Conservation (phyloP, 257 asterid genomes). For the Ligustrum vulgare region DNA sequence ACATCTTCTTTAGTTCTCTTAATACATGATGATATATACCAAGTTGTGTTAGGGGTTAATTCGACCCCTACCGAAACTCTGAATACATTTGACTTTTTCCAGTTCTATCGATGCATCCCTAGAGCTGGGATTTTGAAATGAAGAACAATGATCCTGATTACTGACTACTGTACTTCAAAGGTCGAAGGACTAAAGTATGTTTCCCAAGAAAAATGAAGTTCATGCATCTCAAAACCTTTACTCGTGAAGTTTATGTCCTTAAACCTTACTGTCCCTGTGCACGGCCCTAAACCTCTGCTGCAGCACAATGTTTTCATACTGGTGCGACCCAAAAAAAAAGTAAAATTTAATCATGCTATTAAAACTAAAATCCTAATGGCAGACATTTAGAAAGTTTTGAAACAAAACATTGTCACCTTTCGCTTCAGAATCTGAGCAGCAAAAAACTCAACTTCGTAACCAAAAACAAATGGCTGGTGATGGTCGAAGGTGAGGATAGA, state of each 20-base stretch:
- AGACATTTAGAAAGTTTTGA: not conserved
- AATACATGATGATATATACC: not conserved
- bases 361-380: not conserved
- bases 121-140: not conserved
- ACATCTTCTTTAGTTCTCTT: not conserved
- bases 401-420: conserved; percentile 42
- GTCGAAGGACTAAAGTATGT: not conserved
- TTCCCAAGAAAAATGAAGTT: not conserved
- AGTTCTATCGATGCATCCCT: not conserved
- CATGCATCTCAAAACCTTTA: not conserved
- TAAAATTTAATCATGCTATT: not conserved
- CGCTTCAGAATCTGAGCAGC: conserved; percentile 95
- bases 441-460: conserved; percentile 73
- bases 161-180: not conserved
- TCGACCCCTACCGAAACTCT: not conserved
- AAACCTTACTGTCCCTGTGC: not conserved
- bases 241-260: not conserved
- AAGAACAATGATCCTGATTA: not conserved
- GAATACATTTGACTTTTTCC: not conserved
- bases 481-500: conserved; percentile 70
- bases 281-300: not conserved
- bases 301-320: not conserved
- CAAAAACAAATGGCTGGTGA: conserved; percentile 41
- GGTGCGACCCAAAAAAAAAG: not conserved
- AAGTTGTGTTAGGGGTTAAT: not conserved